Evolutionary conservation across 306 rosid genomes (phyloP).

Genomic region (Hippophae rhamnoides): DNA sequence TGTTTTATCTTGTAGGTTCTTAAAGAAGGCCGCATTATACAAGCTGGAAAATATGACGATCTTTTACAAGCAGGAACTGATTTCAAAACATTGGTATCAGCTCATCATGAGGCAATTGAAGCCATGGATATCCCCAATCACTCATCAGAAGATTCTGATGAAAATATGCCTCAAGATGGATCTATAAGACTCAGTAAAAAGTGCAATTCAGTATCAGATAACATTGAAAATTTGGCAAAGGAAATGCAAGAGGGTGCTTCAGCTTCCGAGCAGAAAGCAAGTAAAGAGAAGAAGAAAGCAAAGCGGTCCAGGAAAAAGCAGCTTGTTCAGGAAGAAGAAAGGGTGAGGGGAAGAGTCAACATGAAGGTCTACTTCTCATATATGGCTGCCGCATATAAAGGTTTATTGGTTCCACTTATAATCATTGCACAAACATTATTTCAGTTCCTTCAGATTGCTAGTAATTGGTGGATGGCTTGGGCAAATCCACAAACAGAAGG

Average conservation of each 20-base stretch:
- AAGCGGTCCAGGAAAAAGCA: slow-evolving; percentile 80
- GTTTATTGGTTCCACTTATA: slow-evolving; percentile 75
- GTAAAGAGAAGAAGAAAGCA: slow-evolving; percentile 84
- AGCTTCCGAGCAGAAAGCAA: slow-evolving; percentile 55
- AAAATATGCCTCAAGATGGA: slow-evolving; percentile 43
- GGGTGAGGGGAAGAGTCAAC: slow-evolving; percentile 98
- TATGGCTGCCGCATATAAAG: slow-evolving; percentile 99
- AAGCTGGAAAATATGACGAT: slow-evolving; percentile 92
- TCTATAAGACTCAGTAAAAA: slow-evolving; percentile 39
- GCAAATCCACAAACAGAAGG: slow-evolving; percentile 99
- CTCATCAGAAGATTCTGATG: slow-evolving; percentile 88
- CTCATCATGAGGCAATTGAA: slow-evolving; percentile 98
- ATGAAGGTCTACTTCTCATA: slow-evolving; percentile 94
- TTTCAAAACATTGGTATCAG: slow-evolving; percentile 78
- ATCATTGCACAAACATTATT: slow-evolving; percentile 72
- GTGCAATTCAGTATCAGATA: slow-evolving; percentile 32
- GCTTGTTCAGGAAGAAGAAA: slow-evolving; percentile 98
- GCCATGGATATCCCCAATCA: slow-evolving; percentile 93
- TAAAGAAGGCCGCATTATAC: slow-evolving; percentile 77
- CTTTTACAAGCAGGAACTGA: slow-evolving; percentile 97
- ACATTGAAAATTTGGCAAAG: slow-evolving; percentile 62
- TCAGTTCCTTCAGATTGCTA: slow-evolving; percentile 99
- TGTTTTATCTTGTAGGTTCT: slow-evolving; percentile 50
- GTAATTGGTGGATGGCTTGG: slow-evolving; percentile 99
- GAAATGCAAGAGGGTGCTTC: slow-evolving; percentile 81